Evolutionary conservation across 2,329 filamentous ascomycete species (phyloP), one percentile per base, ranked within the genome.

Genomic region (Aspergillus ochraceus): DNA sequence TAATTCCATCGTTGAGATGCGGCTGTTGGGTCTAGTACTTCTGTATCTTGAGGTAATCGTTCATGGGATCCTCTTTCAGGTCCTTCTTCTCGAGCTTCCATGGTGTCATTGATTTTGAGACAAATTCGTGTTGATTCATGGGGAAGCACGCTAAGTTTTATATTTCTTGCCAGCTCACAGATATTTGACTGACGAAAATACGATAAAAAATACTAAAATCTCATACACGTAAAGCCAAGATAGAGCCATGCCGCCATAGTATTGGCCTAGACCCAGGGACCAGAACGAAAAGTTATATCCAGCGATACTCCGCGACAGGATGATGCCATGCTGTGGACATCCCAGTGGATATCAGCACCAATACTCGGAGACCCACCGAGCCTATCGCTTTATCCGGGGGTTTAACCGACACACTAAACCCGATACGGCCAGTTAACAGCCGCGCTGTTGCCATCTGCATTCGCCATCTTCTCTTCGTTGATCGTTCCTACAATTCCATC

Each of bases 1-100:
- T 77, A 73, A 64, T 81, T 85, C 85, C 77, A 83, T 29, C 53
- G 49, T 17, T 64, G 36, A 8, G 36, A n/a, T 42, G 36, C 17
- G 4, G 14, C 17, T 17, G 36, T 42, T 4, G 36, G 36, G 36
- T 42, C 36, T 17, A 42, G 6, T 8, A 5, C 36, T 5, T 4
- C 1, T 42, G 36, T 12, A 5, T 5, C 14, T 42, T 19, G 14
- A n/a, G 36, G 17, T 6, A 42, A 14, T 1, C 17, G 14, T 9
- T 17, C 17, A 14, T 8, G 14, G 1, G 17, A 42, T 14, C 17
- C 36, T n/a, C 14, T 42, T 17, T 42, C 36, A 42, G 36, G 36
- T 5, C 6, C 14, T 2, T 42, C 14, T 42, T 42, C 36, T 42
- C 17, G 14, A n/a, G 5, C 17, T 8, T 5, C 17, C 17, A n/a